Evolutionary conservation across 73 alveolate species (phyloP).

Genomic region (Tetrahymena malaccensis): DNA sequence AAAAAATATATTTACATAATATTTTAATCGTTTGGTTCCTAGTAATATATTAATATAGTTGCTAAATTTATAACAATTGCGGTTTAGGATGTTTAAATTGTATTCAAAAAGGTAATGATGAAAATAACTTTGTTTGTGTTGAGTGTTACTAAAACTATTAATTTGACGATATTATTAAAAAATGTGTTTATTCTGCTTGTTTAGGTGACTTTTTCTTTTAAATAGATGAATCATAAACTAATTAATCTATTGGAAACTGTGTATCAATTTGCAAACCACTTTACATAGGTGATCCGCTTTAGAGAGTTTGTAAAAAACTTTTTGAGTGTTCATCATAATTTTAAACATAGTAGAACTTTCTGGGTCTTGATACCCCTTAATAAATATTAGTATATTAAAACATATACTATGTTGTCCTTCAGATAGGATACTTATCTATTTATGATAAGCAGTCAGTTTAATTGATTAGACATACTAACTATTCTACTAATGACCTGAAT

Average conservation of each 20-base stretch:
- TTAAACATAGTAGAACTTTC: neutral
- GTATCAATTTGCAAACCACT: neutral
- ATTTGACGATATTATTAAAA: neutral
- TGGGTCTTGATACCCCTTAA: neutral
- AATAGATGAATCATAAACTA: neutral
- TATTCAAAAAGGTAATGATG: too few relatives aligned
- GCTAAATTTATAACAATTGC: too few relatives aligned
- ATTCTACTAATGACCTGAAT: neutral
- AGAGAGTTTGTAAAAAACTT: neutral
- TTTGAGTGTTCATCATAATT: neutral
- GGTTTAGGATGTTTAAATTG: too few relatives aligned
- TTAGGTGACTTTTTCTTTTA: neutral
- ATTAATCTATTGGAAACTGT: neutral
- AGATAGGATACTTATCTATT: neutral
- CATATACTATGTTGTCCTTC: neutral
- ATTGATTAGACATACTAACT: neutral
- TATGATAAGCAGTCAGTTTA: neutral
- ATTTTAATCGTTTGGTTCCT: too few relatives aligned
- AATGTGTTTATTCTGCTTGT: neutral
- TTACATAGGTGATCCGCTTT: neutral
- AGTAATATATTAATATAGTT: too few relatives aligned
- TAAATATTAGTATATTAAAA: neutral
- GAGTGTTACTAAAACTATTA: too few relatives aligned
- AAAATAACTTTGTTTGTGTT: too few relatives aligned
- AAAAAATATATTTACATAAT: too few relatives aligned